A percentile compares a stretch with the other conserved stretches of the same genome.
Conservation (phyloP, 2,329 filamentous ascomycete species). For the Coniochaeta pulveracea region DNA sequence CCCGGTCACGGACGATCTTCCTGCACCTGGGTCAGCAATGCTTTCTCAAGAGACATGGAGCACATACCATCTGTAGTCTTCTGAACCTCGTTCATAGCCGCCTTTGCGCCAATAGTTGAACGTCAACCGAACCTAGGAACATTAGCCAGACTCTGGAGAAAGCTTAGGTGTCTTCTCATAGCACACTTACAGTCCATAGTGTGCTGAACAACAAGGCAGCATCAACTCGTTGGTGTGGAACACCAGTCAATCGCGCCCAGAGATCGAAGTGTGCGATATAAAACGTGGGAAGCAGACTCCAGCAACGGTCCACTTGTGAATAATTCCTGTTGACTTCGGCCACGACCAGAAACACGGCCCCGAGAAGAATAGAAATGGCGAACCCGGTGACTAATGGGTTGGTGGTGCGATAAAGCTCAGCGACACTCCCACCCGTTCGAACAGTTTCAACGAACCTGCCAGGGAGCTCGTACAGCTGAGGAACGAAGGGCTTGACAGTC, state of each 20-base stretch:
- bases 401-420: conserved; percentile 66
- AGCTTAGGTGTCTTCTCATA: neutral
- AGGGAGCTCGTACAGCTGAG: conserved; percentile 60
- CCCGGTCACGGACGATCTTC: conserved; percentile 58
- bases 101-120: conserved; percentile 97
- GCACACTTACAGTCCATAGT: conserved; percentile 63
- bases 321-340: conserved; percentile 89
- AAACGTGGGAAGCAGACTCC: conserved; percentile 79
- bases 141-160: conserved; percentile 10
- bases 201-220: conserved; percentile 58
- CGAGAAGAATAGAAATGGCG: conserved; percentile 60
- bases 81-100: conserved; percentile 76
- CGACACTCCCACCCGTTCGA: conserved; percentile 48
- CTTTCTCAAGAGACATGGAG: neutral
- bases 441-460: conserved; percentile 48
- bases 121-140: conserved; percentile 59
- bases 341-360: conserved; percentile 58
- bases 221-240: conserved; percentile 62
- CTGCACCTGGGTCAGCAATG: conserved; percentile 24
- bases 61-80: conserved; percentile 79
- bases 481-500: conserved; percentile 64
- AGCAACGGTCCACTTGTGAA: conserved; percentile 89
- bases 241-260: conserved; percentile 69
- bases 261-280: conserved; percentile 75
- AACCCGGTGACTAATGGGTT: conserved; percentile 76